Evolutionary conservation across 768 basidiomycete species (phyloP), one percentile per base, ranked within the genome.

Genomic region (Vararia minispora): DNA sequence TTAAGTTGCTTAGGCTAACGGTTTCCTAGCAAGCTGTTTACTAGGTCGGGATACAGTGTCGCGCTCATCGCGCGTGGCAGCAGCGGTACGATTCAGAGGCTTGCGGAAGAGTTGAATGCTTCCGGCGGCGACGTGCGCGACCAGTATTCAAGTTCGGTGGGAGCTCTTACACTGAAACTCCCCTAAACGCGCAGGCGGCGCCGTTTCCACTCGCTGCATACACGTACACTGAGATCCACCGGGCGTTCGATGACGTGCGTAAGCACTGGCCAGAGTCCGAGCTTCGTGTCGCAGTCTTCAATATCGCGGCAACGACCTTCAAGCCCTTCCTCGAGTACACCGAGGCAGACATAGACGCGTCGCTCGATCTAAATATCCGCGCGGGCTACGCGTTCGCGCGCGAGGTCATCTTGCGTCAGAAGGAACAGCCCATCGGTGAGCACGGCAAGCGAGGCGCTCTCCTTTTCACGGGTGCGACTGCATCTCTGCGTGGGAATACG

Each of bases 381-480:
- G 63, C 46, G 5, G 51, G 60, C 5, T 63, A 63, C 44, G 62
- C 61, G 27, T 64, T 65, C 46, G 47, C 60, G 27, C 47, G 49
- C 29, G 48, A 55, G 41, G 44, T 45, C 8, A 53, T 63, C 35
- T 62, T 63, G 52, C 43, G 53, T 36, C 25, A 46, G 41, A 60
- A 60, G 48, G 45, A 32, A 6, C 30, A 58, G 33, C 17, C 17
- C 2, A 35, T 17, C 8, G 51, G 59, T 36, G 46, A 41, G 33
- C 21, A 40, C 11, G 59, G 60, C 8, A 53, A 57, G 33, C 50
- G 60, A 18, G 64, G 63, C 18, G 58, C 61, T 18, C 49, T 66
- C 9, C 45, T 66, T 23, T 63, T 66, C 50, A 66, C 64, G 2
- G 60, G 61, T 11, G 64, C 64, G 25, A 66, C 63, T 8, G 63